These are phyloP conservation scores for Medicago truncatula DNA, from an alignment of 306 rosid genomes.

Conservation along the genomic window DNA sequence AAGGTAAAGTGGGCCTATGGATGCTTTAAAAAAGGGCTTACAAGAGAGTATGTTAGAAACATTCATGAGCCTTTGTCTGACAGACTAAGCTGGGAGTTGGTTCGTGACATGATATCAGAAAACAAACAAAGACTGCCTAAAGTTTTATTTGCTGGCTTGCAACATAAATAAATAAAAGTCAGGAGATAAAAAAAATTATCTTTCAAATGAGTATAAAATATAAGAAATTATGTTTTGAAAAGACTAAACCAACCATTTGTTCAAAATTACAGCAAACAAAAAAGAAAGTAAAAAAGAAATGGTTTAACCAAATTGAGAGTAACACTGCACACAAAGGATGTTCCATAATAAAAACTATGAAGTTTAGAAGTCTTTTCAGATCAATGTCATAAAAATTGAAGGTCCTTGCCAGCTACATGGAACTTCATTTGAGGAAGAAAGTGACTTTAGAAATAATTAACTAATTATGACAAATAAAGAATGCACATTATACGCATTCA, in stretches of 20 bases:
- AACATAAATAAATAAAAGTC: background rate
- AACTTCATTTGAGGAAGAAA: conserved; percentile 13
- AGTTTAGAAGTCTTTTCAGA: conserved; percentile 22
- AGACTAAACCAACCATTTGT: background rate
- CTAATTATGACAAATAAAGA: conserved; percentile 21
- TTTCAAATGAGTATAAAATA: background rate
- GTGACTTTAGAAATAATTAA: conserved; percentile 20
- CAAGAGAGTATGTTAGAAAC: conserved; percentile 17
- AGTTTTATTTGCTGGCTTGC: background rate
- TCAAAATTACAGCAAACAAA: conserved; percentile 3
- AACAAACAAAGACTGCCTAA: background rate
- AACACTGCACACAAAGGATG: conserved; percentile 5
- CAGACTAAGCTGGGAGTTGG: background rate
- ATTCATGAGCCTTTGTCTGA: conserved; percentile 13
- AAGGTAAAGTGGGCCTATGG: background rate
- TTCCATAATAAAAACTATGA: conserved; percentile 6
- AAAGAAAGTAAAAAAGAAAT: conserved; percentile 8
- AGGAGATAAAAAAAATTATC: background rate
- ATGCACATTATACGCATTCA: conserved; percentile 7
- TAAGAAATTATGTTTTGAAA: background rate
- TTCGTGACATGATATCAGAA: conserved; percentile 8
- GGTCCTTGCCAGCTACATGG: background rate
- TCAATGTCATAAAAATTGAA: conserved; percentile 15
- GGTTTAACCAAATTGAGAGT: conserved; percentile 21
- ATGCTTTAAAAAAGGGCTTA: background rate